Conservation (phyloP, 352 stramenopile species). For the Sclerospora graminicola region DNA sequence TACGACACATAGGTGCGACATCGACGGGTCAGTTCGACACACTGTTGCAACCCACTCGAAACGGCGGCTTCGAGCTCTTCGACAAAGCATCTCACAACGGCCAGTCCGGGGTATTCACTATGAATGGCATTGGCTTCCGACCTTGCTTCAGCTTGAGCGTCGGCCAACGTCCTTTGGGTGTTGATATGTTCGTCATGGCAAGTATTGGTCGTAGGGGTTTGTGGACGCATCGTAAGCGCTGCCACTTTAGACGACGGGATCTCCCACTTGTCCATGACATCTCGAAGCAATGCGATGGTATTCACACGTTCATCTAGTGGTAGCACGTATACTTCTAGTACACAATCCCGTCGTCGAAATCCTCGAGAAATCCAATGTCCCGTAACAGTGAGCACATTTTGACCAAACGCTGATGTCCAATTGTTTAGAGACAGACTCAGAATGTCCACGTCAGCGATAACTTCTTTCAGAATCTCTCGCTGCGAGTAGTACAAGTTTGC, state of each 20-base stretch:
- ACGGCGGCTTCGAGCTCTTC: constrained; percentile 48
- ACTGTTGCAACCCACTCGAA: constrained; percentile 44
- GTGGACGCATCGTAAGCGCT: constrained; percentile 54
- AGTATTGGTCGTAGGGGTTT: constrained; percentile 12
- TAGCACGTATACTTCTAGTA: constrained; percentile 68
- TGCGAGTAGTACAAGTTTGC: constrained; percentile 75
- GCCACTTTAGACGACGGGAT: constrained; percentile 59
- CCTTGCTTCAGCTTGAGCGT: constrained; percentile 15
- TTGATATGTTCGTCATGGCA: constrained; percentile 17
- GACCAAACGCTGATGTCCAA: constrained; percentile 67
- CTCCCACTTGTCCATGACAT: constrained; percentile 82
- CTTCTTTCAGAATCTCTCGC: constrained; percentile 69
- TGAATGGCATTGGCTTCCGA: constrained; percentile 34
- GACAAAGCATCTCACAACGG: constrained; percentile 62
- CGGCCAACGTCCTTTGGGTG: constrained; percentile 5
- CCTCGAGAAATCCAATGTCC: constrained; percentile 71
- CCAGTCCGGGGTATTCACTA: constrained; percentile 52
- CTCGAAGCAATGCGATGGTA: constrained; percentile 61
- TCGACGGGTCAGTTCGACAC: constrained; percentile 40
- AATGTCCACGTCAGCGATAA: constrained; percentile 63
- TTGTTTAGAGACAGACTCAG: constrained; percentile 71
- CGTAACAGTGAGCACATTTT: constrained; percentile 71
- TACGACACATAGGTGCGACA: constrained; percentile 76
- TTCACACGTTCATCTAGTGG: constrained; percentile 68
- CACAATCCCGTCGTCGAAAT: constrained; percentile 63